Percentiles rank a stretch among this genome's conserved stretches.
phyloP scores from a whole-genome alignment of 2,329 filamentous ascomycete species.

The Periconia macrospinosa region DNA sequence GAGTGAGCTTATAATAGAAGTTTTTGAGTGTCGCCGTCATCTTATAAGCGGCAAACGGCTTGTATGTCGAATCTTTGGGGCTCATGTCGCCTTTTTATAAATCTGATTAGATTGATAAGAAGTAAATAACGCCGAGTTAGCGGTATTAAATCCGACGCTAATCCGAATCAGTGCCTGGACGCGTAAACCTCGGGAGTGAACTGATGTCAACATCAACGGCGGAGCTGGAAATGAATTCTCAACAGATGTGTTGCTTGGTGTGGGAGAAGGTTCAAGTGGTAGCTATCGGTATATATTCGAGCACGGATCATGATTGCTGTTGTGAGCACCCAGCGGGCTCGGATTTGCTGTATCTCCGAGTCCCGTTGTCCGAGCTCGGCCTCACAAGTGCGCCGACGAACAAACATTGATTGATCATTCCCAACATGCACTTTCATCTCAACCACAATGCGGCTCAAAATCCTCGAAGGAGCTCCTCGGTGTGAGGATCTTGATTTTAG shows the following conservation, averaged over 20 bases:
- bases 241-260: too few relatives aligned
- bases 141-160: too few relatives aligned
- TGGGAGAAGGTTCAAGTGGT: too few relatives aligned
- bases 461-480: constrained; percentile 65
- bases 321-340: not conserved
- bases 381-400: too few relatives aligned
- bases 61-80: constrained; percentile 19
- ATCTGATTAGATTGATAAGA: constrained; percentile 43
- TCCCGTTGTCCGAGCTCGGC: not conserved
- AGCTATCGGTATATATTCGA: too few relatives aligned
- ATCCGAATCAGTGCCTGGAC: too few relatives aligned
- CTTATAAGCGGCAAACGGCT: constrained; percentile 36
- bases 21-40: constrained; percentile 42
- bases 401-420: constrained; percentile 6
- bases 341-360: constrained; percentile 2
- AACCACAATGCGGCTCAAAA: constrained; percentile 44
- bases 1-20: constrained; percentile 41
- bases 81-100: constrained; percentile 26
- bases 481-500: constrained; percentile 58
- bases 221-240: too few relatives aligned
- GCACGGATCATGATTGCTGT: too few relatives aligned
- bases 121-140: not conserved
- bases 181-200: too few relatives aligned
- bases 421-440: not conserved
- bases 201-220: too few relatives aligned